Conservation (phyloP, 2,329 filamentous ascomycete genomes). For the Ceratocystis variospora region DNA sequence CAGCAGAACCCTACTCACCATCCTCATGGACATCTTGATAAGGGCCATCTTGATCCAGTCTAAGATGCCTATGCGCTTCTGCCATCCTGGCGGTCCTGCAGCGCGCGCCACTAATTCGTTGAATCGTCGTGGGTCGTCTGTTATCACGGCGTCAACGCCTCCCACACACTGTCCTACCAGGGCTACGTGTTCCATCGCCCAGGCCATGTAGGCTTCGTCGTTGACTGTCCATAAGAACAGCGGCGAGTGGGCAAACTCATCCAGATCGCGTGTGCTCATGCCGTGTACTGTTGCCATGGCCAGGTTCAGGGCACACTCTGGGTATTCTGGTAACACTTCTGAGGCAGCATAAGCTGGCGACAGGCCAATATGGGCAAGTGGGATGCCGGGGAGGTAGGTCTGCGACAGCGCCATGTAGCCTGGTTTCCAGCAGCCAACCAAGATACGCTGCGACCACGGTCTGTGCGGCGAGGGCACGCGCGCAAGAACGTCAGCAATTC, state of each 20-base stretch:
- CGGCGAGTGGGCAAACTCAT: conserved; percentile 36
- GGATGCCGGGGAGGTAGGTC: conserved; percentile 47
- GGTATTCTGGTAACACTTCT: conserved; percentile 49
- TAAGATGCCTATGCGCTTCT: background rate
- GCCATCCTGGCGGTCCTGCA: conserved; percentile 3
- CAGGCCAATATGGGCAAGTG: conserved; percentile 54
- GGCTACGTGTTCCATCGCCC: conserved; percentile 42
- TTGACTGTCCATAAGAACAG: conserved; percentile 85
- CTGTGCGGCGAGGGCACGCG: conserved; percentile 34
- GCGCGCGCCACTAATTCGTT: conserved; percentile 35
- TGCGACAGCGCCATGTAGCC: conserved; percentile 53
- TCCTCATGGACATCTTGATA: conserved; percentile 9
- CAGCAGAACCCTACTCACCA: conserved; percentile 9
- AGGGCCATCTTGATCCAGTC: conserved; percentile 7
- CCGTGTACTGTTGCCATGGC: conserved; percentile 46
- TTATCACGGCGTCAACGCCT: conserved; percentile 64
- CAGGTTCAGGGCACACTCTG: conserved; percentile 65
- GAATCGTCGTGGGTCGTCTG: conserved; percentile 63
- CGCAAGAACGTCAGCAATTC: conserved; percentile 50
- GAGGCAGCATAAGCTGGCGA: conserved; percentile 53
- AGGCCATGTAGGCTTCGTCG: conserved; percentile 62
- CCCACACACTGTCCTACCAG: conserved; percentile 21
- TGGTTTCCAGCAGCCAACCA: conserved; percentile 73
- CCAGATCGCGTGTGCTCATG: conserved; percentile 40
- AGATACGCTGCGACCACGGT: conserved; percentile 59